Evolutionary conservation across 2,329 filamentous ascomycete species (phyloP).

Genomic region (Claviceps digitariae): DNA sequence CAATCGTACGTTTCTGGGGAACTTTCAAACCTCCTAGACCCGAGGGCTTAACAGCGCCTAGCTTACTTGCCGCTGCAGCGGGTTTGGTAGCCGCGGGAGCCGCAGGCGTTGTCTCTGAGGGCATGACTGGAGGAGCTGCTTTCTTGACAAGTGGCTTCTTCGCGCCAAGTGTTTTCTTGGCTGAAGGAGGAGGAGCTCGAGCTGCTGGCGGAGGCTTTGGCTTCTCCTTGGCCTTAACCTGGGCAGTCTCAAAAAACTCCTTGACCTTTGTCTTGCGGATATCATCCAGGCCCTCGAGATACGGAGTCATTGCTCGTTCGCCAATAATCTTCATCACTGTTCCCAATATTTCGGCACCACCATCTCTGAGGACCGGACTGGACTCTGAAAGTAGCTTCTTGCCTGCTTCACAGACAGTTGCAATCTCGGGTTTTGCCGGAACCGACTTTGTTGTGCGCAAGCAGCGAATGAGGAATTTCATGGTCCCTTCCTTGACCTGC

Average conservation of each 20-base stretch:
- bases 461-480: conserved; percentile 84
- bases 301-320: conserved; percentile 85
- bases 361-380: conserved; percentile 70
- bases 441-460: conserved; percentile 72
- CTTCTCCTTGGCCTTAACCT: conserved; percentile 45
- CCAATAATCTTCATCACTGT: conserved; percentile 98
- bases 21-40: conserved; percentile 45
- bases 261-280: conserved; percentile 94
- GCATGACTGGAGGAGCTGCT: conserved; percentile 25
- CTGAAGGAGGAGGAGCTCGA: conserved; percentile 31
- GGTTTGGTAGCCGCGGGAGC: conserved; percentile 44
- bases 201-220: conserved; percentile 64
- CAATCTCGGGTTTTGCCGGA: conserved; percentile 72
- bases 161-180: conserved; percentile 33
- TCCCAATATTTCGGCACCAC: conserved; percentile 82
- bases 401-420: conserved; percentile 69
- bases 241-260: conserved; percentile 62
- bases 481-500: conserved; percentile 89
- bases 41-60: conserved; percentile 40
- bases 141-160: conserved; percentile 33
- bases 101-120: conserved; percentile 36
- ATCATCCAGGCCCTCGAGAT: conserved; percentile 85
- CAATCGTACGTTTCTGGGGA: conserved; percentile 41
- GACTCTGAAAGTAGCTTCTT: conserved; percentile 88
- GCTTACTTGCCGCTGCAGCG: conserved; percentile 32